Conservation (phyloP, 257 asterid genomes). For the Jasminum sambac region DNA sequence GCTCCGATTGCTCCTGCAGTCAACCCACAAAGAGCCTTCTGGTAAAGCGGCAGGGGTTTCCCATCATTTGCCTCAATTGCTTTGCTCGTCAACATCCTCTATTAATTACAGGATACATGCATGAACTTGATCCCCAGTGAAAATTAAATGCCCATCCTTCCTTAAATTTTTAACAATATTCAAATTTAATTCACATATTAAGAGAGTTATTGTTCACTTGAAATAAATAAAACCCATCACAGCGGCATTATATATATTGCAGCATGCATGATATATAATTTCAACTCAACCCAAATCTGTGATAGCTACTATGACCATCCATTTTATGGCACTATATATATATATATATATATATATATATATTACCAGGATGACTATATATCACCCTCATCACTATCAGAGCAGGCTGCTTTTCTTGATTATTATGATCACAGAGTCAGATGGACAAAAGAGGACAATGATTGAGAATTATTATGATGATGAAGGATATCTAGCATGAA, state of each 20-base stretch:
- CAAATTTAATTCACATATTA: background rate
- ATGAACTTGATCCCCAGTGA: no score
- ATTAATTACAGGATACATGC: background rate
- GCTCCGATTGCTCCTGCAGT: slow-evolving; percentile 99
- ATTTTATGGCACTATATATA: background rate
- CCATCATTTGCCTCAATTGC: slow-evolving; percentile 92
- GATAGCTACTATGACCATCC: background rate
- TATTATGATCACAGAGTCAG: background rate
- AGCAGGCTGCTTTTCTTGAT: background rate
- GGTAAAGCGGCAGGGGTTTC: slow-evolving; percentile 83
- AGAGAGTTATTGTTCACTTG: background rate
- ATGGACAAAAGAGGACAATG: background rate
- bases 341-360: no score
- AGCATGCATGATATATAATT: no score
- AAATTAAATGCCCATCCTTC: background rate
- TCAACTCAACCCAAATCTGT: background rate
- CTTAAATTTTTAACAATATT: no score
- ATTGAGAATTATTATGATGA: background rate
- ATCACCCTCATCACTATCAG: background rate
- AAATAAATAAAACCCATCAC: no score
- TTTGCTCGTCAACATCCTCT: slow-evolving; percentile 82
- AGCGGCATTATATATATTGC: no score
- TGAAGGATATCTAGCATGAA: background rate
- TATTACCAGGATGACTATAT: background rate
- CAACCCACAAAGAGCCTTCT: slow-evolving; percentile 92